Evolutionary conservation across 495 filamentous ascomycete species (phyloP).

Genomic region (Penicillium pulvis): DNA sequence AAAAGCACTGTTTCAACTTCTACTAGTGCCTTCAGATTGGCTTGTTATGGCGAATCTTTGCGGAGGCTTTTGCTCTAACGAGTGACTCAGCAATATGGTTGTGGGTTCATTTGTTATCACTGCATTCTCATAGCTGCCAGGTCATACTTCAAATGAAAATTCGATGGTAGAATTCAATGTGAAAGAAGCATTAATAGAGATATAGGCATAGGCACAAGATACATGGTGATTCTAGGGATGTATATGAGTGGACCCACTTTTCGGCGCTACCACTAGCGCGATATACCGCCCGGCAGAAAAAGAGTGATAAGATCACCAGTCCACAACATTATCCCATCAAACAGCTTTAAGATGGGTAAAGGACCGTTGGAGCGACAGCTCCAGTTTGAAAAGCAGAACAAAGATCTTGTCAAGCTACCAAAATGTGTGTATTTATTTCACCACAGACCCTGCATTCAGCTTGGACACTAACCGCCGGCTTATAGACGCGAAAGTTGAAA

Average conservation of each 20-base stretch:
- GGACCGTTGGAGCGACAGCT: constrained; percentile 32
- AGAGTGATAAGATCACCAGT: constrained; percentile 19
- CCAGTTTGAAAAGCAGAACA: constrained; percentile 46
- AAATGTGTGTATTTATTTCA: constrained; percentile 30
- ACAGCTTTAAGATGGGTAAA: constrained; percentile 27
- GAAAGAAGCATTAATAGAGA: no score
- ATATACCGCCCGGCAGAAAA: constrained; percentile 27
- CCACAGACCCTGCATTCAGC: not conserved
- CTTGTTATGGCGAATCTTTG: constrained; percentile 38
- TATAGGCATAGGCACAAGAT: no score
- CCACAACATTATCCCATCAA: not conserved
- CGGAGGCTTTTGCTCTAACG: constrained; percentile 63
- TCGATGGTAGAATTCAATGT: no score
- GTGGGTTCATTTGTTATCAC: no score
- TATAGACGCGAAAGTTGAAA: constrained; percentile 52
- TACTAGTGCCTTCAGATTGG: no score
- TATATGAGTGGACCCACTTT: not conserved
- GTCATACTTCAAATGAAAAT: no score
- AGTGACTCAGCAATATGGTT: no score
- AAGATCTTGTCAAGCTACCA: constrained; percentile 40
- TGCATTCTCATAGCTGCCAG: no score
- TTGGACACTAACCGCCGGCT: constrained; percentile 16
- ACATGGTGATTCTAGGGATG: constrained; percentile 57
- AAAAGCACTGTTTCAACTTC: no score
- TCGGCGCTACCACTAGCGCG: not conserved